Evolutionary conservation across 345 rosid genomes (phyloP).

Genomic region (Zanthoxylum bungeanum): DNA sequence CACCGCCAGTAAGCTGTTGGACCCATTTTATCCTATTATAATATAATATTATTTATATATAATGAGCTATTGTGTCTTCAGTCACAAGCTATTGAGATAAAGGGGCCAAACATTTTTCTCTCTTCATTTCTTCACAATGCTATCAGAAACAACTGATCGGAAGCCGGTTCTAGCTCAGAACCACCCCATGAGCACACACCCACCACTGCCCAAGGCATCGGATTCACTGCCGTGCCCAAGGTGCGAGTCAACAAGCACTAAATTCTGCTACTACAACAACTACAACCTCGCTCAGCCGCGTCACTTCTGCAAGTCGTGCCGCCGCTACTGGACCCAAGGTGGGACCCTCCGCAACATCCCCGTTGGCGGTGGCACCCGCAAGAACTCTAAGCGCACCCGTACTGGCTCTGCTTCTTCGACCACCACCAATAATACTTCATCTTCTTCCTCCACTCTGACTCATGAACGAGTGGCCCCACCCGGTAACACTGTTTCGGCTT

Average conservation of each 20-base stretch:
- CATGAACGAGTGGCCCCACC: conserved; percentile 22
- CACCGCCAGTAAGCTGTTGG: neutral
- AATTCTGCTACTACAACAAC: conserved; percentile 71
- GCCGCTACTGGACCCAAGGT: conserved; percentile 76
- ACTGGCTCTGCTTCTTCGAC: conserved; percentile 18
- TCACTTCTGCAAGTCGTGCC: conserved; percentile 64
- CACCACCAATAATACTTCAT: conserved; percentile 15
- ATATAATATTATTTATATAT: no score
- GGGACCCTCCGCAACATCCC: conserved; percentile 71
- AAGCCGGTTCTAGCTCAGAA: conserved; percentile 16
- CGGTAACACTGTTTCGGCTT: conserved; percentile 15
- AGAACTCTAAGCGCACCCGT: conserved; percentile 49
- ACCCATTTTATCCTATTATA: neutral
- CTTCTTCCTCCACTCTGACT: conserved; percentile 22
- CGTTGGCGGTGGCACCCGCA: conserved; percentile 63
- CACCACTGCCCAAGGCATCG: conserved; percentile 26
- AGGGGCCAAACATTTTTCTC: neutral
- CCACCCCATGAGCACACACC: conserved; percentile 15
- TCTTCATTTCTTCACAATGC: conserved; percentile 16
- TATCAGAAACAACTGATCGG: conserved; percentile 28
- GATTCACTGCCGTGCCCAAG: conserved; percentile 57
- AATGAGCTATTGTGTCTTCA: neutral
- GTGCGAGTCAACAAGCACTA: conserved; percentile 53
- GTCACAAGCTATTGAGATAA: neutral
- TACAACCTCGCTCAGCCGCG: conserved; percentile 69